A percentile compares a stretch with the other conserved stretches of the same genome.
Evolutionary conservation across 2,329 filamentous ascomycete species (phyloP).

Genomic region (Pestalotiopsis sp.): DNA sequence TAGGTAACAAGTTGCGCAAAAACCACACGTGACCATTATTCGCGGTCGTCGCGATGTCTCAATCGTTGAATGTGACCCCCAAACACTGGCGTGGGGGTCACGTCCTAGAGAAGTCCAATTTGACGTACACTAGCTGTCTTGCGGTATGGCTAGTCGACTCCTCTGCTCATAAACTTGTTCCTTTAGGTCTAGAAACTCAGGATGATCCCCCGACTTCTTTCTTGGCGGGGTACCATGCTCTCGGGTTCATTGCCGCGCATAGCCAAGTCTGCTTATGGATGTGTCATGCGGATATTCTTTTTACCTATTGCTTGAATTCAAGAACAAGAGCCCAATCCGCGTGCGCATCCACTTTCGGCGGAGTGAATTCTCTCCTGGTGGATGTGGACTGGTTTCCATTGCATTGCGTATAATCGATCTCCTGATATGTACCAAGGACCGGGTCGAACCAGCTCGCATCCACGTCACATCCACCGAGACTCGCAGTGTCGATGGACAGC

Average conservation of each 20-base stretch:
- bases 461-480: slow-evolving; percentile 15
- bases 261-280: neutral
- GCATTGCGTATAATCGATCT: slow-evolving; percentile 18
- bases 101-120: neutral
- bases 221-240: neutral
- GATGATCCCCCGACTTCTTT: neutral
- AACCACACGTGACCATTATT: neutral
- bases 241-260: neutral
- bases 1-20: neutral
- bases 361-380: slow-evolving; percentile 17
- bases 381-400: slow-evolving; percentile 1
- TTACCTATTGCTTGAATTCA: slow-evolving; percentile 1
- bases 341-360: slow-evolving; percentile 14
- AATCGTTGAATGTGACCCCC: neutral
- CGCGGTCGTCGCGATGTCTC: neutral
- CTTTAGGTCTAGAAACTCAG: neutral
- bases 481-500: slow-evolving; percentile 20
- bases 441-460: slow-evolving; percentile 21
- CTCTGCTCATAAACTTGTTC: neutral
- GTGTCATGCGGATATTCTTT: neutral
- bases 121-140: neutral
- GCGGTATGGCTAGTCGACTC: neutral
- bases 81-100: neutral
- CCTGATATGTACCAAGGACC: slow-evolving; percentile 15
- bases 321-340: slow-evolving; percentile 22